Conservation (phyloP, 2,329 filamentous ascomycete genomes). For the Fusarium chlamydosporum region DNA sequence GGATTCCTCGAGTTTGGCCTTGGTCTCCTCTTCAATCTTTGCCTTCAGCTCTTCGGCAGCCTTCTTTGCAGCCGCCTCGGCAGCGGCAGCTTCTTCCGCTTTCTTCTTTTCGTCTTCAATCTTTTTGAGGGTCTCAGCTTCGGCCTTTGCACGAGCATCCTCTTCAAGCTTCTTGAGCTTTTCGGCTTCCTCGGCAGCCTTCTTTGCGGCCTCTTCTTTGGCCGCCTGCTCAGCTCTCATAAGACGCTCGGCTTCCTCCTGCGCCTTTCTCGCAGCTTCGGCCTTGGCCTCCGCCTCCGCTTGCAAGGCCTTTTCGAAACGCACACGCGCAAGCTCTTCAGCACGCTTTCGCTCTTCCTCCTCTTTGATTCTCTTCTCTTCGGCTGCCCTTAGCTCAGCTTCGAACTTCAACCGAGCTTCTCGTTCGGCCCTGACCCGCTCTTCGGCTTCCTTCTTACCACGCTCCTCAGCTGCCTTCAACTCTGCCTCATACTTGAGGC, state of each 20-base stretch:
- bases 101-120: constrained; percentile 62
- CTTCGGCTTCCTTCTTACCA: constrained; percentile 64
- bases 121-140: constrained; percentile 55
- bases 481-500: constrained; percentile 63
- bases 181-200: constrained; percentile 56
- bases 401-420: constrained; percentile 58
- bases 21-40: constrained; percentile 69
- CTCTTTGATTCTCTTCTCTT: constrained; percentile 59
- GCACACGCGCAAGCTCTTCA: constrained; percentile 62
- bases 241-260: constrained; percentile 60
- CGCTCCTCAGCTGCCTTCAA: constrained; percentile 61
- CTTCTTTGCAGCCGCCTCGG: constrained; percentile 66
- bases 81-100: constrained; percentile 58
- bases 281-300: constrained; percentile 60
- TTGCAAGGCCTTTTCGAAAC: constrained; percentile 60
- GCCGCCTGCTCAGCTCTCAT: constrained; percentile 59
- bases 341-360: constrained; percentile 59
- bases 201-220: constrained; percentile 58
- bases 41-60: constrained; percentile 73
- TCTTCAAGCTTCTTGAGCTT: constrained; percentile 61
- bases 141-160: constrained; percentile 59
- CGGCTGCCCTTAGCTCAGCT: constrained; percentile 60
- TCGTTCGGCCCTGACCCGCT: constrained; percentile 58
- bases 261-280: constrained; percentile 59
- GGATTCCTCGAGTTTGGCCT: constrained; percentile 63